A percentile compares a stretch with the other conserved stretches of the same genome.
phyloP scores from a whole-genome alignment of 805 yeast genomes.

The Metschnikowia proteae region DNA sequence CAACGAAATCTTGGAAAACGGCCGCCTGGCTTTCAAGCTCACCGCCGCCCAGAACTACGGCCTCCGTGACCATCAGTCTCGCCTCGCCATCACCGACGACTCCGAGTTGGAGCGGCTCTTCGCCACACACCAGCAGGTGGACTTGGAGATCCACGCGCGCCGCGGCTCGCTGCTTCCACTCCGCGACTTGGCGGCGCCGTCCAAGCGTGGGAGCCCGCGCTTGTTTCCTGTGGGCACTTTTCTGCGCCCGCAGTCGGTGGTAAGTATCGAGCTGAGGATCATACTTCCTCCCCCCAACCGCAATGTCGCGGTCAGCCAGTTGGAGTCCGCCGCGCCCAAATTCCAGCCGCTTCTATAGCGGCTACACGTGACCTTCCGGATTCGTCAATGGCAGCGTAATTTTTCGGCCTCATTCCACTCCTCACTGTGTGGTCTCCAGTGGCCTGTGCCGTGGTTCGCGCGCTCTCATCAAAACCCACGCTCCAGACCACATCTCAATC shows the following conservation, averaged over 20 bases:
- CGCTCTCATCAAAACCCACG: too few relatives aligned
- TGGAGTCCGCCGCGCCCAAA: conserved; percentile 11
- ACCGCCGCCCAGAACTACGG: conserved; percentile 21
- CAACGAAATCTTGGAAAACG: conserved; percentile 74
- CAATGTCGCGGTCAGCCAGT: not conserved
- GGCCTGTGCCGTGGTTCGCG: too few relatives aligned
- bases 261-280: conserved; percentile 13
- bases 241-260: conserved; percentile 32
- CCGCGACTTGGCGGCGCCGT: not conserved
- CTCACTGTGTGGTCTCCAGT: too few relatives aligned
- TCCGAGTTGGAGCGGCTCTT: conserved; percentile 39
- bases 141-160: conserved; percentile 35
- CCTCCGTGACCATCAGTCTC: conserved; percentile 24
- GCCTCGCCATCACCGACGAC: conserved; percentile 29
- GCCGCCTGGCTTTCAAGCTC: conserved; percentile 61
- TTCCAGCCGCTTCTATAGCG: conserved; percentile 15
- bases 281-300: conserved; percentile 10
- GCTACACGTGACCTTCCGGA: too few relatives aligned
- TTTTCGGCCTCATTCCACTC: not conserved
- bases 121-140: conserved; percentile 26
- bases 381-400: not conserved
- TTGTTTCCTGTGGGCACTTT: conserved; percentile 18
- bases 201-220: conserved; percentile 1
- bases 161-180: conserved; percentile 1
- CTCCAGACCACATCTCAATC: too few relatives aligned